Evolutionary conservation across 768 basidiomycete genomes (phyloP).

Genomic region (Crassisporium funariophilum): DNA sequence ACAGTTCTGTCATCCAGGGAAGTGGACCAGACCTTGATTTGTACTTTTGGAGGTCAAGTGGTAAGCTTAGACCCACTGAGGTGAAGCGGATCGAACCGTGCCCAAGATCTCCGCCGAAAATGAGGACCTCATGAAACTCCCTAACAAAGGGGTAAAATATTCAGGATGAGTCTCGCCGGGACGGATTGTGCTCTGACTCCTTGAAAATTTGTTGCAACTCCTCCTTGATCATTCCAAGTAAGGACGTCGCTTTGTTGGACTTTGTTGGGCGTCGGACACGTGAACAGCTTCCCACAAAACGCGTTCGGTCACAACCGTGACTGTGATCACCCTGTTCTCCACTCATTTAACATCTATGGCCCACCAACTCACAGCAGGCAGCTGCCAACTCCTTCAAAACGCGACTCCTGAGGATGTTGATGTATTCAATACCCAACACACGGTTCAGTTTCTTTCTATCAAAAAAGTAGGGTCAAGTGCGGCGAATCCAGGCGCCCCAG

Average conservation of each 20-base stretch:
- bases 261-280: slow-evolving; percentile 4
- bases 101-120: slow-evolving; percentile 11
- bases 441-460: slow-evolving; percentile 81
- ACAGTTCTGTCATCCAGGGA: slow-evolving; percentile 27
- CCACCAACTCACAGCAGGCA: slow-evolving; percentile 59
- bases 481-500: slow-evolving; percentile 27
- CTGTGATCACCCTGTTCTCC: slow-evolving; percentile 17
- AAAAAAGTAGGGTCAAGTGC: slow-evolving; percentile 60
- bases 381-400: slow-evolving; percentile 50
- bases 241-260: background rate
- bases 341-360: slow-evolving; percentile 35
- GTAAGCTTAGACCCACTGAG: too few species aligned
- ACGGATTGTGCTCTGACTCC: background rate
- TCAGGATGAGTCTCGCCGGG: too few species aligned
- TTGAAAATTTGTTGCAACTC: background rate
- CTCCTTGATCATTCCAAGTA: background rate
- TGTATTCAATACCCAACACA: slow-evolving; percentile 47
- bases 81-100: too few species aligned
- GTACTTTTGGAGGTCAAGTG: background rate
- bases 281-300: slow-evolving; percentile 14
- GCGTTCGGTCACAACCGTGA: slow-evolving; percentile 31
- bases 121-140: too few species aligned
- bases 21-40: slow-evolving; percentile 7
- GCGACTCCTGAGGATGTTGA: slow-evolving; percentile 45
- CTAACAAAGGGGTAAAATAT: too few species aligned